Evolutionary conservation across 176 grass and related monocot genomes (phyloP).

Genomic region (maize (Zea mays)): DNA sequence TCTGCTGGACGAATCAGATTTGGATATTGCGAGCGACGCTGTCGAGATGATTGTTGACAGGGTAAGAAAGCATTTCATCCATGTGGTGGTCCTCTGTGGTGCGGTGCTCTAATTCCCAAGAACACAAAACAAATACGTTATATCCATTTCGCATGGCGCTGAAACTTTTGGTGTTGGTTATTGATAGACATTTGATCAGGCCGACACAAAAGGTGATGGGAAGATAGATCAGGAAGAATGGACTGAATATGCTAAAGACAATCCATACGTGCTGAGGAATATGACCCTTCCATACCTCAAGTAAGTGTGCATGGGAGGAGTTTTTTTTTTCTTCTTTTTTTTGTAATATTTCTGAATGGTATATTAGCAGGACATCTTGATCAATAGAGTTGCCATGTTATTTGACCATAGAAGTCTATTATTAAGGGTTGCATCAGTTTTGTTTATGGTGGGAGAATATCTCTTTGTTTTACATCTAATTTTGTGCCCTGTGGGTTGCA

Average conservation of each 20-base stretch:
- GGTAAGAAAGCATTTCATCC: conserved; percentile 41
- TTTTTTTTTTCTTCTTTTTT: no score
- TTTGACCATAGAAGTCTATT: not conserved
- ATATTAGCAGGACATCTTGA: not conserved
- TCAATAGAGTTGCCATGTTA: not conserved
- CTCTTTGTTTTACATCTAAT: not conserved
- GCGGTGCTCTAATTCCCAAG: not conserved
- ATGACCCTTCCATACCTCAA: conserved; percentile 57
- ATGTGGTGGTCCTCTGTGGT: not conserved
- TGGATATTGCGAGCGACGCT: conserved; percentile 41
- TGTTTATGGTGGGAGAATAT: not conserved
- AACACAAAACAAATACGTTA: not conserved
- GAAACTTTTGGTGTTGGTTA: conserved; percentile 21
- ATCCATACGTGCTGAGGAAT: conserved; percentile 45
- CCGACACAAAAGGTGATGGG: conserved; percentile 47
- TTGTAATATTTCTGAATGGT: not conserved
- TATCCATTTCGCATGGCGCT: not conserved
- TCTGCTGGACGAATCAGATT: conserved; percentile 49
- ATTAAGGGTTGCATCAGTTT: not conserved
- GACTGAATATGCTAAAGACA: conserved; percentile 38
- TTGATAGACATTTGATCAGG: conserved; percentile 48
- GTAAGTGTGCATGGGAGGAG: conserved; percentile 23
- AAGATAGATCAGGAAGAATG: conserved; percentile 52
- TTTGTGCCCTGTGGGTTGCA: not conserved
- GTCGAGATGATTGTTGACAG: conserved; percentile 41